Percentiles rank a stretch among this genome's conserved stretches.
Conservation (phyloP, 805 yeast genomes). For the Ogataea saltuana region DNA sequence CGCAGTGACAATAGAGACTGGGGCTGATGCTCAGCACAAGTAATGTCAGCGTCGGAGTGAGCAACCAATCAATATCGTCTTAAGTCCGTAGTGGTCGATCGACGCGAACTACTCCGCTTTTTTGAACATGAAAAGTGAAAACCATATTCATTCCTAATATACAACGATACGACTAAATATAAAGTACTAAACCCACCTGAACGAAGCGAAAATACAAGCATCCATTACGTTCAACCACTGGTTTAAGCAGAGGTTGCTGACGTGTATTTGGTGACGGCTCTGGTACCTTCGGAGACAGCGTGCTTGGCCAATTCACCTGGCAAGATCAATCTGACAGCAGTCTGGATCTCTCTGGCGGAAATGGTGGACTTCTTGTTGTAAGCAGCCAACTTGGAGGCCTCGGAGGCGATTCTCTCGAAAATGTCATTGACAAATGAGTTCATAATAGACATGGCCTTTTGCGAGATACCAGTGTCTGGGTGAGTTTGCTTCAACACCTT, state of each 20-base stretch:
- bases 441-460: constrained; percentile 97
- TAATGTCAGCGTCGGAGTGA: too few species aligned
- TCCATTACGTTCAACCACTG: constrained; percentile 10
- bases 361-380: constrained; percentile 98
- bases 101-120: too few species aligned
- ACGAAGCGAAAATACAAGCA: constrained; percentile 11
- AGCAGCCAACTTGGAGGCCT: constrained; percentile 97
- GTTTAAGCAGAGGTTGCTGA: constrained; percentile 50
- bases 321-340: constrained; percentile 95
- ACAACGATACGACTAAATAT: constrained; percentile 23
- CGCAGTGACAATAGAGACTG: too few species aligned
- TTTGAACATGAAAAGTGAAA: too few species aligned
- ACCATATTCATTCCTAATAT: constrained; percentile 27
- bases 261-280: constrained; percentile 96
- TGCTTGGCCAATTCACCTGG: constrained; percentile 99
- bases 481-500: constrained; percentile 98
- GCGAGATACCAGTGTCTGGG: constrained; percentile 99
- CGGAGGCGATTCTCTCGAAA: constrained; percentile 96
- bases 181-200: constrained; percentile 17
- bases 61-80: too few species aligned
- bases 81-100: too few species aligned
- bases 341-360: constrained; percentile 97
- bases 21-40: too few species aligned
- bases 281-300: constrained; percentile 98
- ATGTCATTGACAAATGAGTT: constrained; percentile 98